Evolutionary conservation across 257 asterid species (phyloP).

Genomic region (Voacanga thouarsii): DNA sequence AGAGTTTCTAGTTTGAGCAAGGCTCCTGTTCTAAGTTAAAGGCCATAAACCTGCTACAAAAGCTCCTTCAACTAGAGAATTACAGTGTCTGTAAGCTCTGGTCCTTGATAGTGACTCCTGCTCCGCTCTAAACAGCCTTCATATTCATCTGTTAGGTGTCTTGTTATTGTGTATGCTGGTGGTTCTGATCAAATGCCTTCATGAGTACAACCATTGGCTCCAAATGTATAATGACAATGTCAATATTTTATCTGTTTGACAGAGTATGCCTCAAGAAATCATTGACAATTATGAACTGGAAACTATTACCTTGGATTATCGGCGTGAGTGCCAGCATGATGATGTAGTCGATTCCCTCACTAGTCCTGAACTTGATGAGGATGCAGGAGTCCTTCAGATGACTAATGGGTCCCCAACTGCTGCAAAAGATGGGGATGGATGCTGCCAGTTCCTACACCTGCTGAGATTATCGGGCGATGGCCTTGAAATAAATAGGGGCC

Average conservation of each 20-base stretch:
- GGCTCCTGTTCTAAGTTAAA: neutral
- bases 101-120: too few species aligned
- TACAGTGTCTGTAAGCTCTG: too few species aligned
- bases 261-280: conserved; percentile 92
- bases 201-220: neutral
- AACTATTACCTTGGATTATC: conserved; percentile 80
- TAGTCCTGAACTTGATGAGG: conserved; percentile 46
- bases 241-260: conserved; percentile 17
- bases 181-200: neutral
- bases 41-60: neutral
- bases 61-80: neutral
- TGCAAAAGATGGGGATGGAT: neutral
- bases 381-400: conserved; percentile 25
- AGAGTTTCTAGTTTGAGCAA: neutral
- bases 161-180: neutral
- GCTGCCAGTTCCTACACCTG: conserved; percentile 24
- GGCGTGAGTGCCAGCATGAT: conserved; percentile 89
- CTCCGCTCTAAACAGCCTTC: neutral
- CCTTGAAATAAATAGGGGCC: conserved; percentile 81
- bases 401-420: conserved; percentile 41
- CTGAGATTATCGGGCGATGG: conserved; percentile 64
- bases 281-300: conserved; percentile 72
- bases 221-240: neutral
- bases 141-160: too few species aligned
- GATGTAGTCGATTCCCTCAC: conserved; percentile 91